Base-by-base conservation (phyloP, 2,329 filamentous ascomycete species). In the Xylaria sp. region DNA sequence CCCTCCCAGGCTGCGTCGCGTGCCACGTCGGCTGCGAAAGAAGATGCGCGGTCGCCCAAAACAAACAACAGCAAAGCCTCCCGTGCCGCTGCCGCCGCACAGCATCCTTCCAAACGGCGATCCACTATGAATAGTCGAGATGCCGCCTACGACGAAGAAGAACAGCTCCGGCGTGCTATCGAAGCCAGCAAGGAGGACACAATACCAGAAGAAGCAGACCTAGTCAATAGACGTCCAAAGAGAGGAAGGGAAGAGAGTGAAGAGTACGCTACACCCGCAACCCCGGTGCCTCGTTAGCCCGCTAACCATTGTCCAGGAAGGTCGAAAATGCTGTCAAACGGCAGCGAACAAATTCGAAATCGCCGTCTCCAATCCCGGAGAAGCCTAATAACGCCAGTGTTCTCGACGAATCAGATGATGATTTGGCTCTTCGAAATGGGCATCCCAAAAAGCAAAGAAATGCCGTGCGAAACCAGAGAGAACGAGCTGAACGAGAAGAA, bases 91-190 rank as follows among this genome's bases (percentile, higher is more conserved):
- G 77, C 75, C 18, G 71, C 82, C 12, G 82, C 82, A 51, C 86
- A 89, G 63, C 86, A 61, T 58, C 60, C 88, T 61, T 90, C 91
- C 44, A 98, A 98, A 79, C 89, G 96, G 68, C 89, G 96, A 32
- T 97, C 94, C 23, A 99, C 96, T 6, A 98, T 98, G 93, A 97
- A 98, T 78, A 99, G 96, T 79, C 90, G 95, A 70, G 92, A 94
- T 79, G 94, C 95, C 50, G 95, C 94, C 25, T 98, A 98, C 75
- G 94, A 98, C 72, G 96, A 99, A 81, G 94, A 97, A 75, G 93
- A 97, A 79, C 91, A 94, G 76, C 81, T 99, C 47, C 89, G 94
- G 63, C 89, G 92, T 73, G 96, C 95, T 35, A 94, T 99, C 74
- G 95, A 98, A 80, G 94, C 97, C 70, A 99, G 96, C 83, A 98